Percentiles rank a stretch among this genome's conserved stretches.
phyloP scores from a whole-genome alignment of 148 eudicot genomes.

The Fagopyrum homotropicum region DNA sequence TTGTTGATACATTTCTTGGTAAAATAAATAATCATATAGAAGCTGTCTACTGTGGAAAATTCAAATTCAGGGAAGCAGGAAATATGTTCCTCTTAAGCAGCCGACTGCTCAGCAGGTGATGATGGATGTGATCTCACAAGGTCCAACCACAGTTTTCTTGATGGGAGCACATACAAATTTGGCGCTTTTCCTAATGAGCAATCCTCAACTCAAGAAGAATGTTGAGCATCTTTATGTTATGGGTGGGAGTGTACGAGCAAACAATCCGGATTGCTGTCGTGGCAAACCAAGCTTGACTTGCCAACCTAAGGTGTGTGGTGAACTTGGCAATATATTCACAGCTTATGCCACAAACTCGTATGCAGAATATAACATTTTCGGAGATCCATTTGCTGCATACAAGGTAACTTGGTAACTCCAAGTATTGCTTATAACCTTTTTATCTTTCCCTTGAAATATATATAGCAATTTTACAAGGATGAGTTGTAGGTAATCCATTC shows the following conservation, averaged over 20 bases:
- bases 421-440: background rate
- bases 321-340: slow-evolving; percentile 64
- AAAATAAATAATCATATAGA: background rate
- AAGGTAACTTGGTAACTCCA: slow-evolving; percentile 35
- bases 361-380: slow-evolving; percentile 81
- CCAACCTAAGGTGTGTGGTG: slow-evolving; percentile 54
- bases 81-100: slow-evolving; percentile 58
- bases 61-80: slow-evolving; percentile 58
- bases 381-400: slow-evolving; percentile 92
- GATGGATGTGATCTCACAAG: slow-evolving; percentile 61
- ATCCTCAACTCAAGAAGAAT: slow-evolving; percentile 78
- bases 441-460: too few species aligned
- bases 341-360: slow-evolving; percentile 68
- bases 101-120: slow-evolving; percentile 78
- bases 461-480: background rate
- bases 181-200: slow-evolving; percentile 68
- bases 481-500: slow-evolving; percentile 67
- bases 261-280: slow-evolving; percentile 74
- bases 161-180: slow-evolving; percentile 73
- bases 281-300: slow-evolving; percentile 36
- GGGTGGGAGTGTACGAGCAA: slow-evolving; percentile 81
- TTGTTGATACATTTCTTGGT: background rate
- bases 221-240: slow-evolving; percentile 65
- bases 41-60: background rate
- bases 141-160: slow-evolving; percentile 58